Conservation (phyloP, 345 rosid species). For the Syzygium aromaticum region DNA sequence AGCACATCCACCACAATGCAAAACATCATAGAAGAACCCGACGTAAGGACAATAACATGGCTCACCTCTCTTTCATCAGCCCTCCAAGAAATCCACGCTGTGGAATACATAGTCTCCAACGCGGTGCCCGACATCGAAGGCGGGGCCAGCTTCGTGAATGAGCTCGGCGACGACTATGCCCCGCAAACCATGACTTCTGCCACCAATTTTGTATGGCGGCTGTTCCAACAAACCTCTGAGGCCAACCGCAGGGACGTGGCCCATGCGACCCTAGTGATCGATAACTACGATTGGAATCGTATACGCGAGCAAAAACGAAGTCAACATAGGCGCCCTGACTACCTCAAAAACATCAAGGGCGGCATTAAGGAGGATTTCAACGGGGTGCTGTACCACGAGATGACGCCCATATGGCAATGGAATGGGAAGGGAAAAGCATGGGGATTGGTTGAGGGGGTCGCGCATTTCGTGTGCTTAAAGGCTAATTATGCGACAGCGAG, state of each 20-base stretch:
- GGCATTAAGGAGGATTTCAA: background rate
- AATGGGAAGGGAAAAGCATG: background rate
- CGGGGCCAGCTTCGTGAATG: background rate
- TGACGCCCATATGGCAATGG: background rate
- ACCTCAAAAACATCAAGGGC: background rate
- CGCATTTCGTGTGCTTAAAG: background rate
- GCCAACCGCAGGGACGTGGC: background rate
- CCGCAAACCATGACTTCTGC: background rate
- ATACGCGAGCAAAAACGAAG: conserved; percentile 1
- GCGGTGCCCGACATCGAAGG: background rate
- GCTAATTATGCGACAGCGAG: conserved; percentile 24
- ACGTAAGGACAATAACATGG: background rate
- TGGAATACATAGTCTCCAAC: conserved; percentile 4
- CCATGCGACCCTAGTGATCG: background rate
- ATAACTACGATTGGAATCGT: background rate
- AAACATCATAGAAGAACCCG: background rate
- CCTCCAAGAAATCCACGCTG: conserved; percentile 20
- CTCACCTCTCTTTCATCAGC: background rate
- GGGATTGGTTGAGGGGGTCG: background rate
- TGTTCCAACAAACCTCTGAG: conserved; percentile 3
- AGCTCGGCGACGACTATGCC: background rate
- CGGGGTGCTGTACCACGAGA: background rate
- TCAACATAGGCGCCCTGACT: conserved; percentile 17
- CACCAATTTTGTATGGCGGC: background rate
- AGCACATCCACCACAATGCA: background rate